Percentiles rank a stretch among this genome's conserved stretches.
Evolutionary conservation across 2,329 filamentous ascomycete genomes (phyloP).

Genomic region (Diaporthe vaccinii): DNA sequence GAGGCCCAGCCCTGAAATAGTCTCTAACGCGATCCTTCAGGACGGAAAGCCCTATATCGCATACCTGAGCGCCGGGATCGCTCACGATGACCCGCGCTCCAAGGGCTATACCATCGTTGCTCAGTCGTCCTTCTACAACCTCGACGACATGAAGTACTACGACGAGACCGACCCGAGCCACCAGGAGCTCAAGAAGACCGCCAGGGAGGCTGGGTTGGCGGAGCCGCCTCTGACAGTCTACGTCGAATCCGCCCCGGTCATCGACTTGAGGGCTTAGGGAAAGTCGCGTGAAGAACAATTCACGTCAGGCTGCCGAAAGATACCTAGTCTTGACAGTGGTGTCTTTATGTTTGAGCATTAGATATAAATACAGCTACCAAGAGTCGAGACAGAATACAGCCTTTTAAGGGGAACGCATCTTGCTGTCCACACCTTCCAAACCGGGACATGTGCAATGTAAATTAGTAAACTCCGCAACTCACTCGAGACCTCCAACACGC

Average conservation of each 20-base stretch:
- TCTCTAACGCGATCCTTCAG: constrained; percentile 55
- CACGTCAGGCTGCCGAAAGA: background rate
- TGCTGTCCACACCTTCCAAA: background rate
- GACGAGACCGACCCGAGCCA: constrained; percentile 67
- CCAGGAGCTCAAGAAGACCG: constrained; percentile 54
- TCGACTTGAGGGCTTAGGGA: constrained; percentile 30
- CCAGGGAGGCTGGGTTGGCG: constrained; percentile 49
- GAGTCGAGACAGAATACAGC: background rate
- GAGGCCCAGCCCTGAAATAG: background rate
- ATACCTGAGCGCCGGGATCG: constrained; percentile 64
- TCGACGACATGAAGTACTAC: constrained; percentile 80
- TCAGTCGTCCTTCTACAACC: constrained; percentile 72
- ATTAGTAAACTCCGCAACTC: background rate
- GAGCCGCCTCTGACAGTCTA: constrained; percentile 56
- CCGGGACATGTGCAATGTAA: background rate
- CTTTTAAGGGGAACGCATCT: background rate
- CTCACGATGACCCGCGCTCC: constrained; percentile 68
- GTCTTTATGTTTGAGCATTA: background rate
- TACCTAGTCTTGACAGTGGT: background rate
- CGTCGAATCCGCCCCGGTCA: constrained; percentile 48
- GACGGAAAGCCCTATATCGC: constrained; percentile 80
- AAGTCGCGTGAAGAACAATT: background rate
- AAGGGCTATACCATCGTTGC: constrained; percentile 76
- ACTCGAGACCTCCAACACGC: background rate
- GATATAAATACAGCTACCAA: background rate